Evolutionary conservation across 1,139 yeast genomes (phyloP), one percentile per base, ranked within the genome.

Genomic region (Zygoascus hellenicus): DNA sequence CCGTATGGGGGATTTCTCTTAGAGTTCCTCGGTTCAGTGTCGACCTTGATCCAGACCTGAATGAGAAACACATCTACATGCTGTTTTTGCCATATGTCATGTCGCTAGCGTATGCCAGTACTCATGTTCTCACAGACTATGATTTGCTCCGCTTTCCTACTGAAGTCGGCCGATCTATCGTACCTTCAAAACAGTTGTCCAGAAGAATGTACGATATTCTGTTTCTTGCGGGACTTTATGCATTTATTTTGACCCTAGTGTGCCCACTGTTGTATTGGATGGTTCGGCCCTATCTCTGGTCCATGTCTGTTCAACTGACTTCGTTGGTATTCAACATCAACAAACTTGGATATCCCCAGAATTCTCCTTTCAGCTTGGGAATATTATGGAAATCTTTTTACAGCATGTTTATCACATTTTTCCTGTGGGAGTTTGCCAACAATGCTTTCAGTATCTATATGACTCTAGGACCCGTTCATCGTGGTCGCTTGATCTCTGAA

Each of bases 401-500:
- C 38, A 57, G 71, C 2, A 66, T 80, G 3, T 70, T 73, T 51
- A 57, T 74, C 9, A 54, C 75, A 4, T 56, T 74, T 3, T 56
- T 74, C 37, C 58, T 72, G 16, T 84, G 89, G 85, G 89, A 83
- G 55, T 51, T 78, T 9, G 66, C 78, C 31, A 83, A 85, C 62
- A 75, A 77, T 50, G 69, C 80, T 1, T 89, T 80, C 60, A 72
- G 78, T 53, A 82, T 88, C 3, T 90, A 87, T 63, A 75, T 90
- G 60, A 76, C 89, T 7, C 75, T 86, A 51, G 96, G 97, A 0
- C 92, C 97, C 55, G 65, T 84, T 44, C 88, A 84, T 58, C 80
- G 87, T 31, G 81, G 82, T 22, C 80, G 78, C 49, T 80, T 86
- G 16, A 74, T 89, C 29, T 81, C 92, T 38, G 71, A 80, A 5